These are phyloP conservation scores for Leishmania turanica DNA, from an alignment of 208 protist species.

Conservation along the genomic window DNA sequence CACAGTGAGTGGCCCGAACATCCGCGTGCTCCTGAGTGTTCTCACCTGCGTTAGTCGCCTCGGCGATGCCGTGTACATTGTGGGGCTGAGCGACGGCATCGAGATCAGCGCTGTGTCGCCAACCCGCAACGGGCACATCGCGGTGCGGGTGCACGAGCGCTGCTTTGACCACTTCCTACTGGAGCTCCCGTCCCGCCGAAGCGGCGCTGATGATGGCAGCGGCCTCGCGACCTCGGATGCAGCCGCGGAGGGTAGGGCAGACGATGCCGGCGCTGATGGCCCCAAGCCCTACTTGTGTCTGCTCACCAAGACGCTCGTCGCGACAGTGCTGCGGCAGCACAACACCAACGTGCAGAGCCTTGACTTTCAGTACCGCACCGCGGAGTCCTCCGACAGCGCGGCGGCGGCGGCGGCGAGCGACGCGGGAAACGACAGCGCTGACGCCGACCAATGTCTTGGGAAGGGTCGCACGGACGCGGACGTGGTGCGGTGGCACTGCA, in stretches of 20 bases:
- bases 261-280: neutral
- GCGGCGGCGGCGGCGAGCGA: neutral
- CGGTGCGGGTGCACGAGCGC: conserved; percentile 29
- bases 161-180: conserved; percentile 41
- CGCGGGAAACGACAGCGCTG: neutral
- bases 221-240: conserved; percentile 3
- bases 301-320: conserved; percentile 40
- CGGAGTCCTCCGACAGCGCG: neutral
- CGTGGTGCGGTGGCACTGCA: conserved; percentile 43
- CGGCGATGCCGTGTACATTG: conserved; percentile 43
- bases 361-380: conserved; percentile 10
- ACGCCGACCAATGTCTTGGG: neutral
- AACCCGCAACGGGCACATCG: conserved; percentile 38
- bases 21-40: conserved; percentile 49
- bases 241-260: neutral
- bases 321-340: conserved; percentile 54
- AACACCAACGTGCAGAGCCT: conserved; percentile 26
- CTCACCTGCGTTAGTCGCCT: conserved; percentile 42
- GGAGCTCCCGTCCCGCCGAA: neutral
- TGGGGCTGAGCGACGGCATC: conserved; percentile 38
- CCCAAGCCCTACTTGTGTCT: conserved; percentile 23
- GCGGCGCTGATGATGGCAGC: neutral
- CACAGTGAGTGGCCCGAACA: conserved; percentile 35
- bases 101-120: conserved; percentile 44
- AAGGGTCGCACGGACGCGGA: conserved; percentile 26